A percentile compares a stretch with the other conserved stretches of the same genome.
Conservation (phyloP, 805 yeast genomes). For the Candida gorgasii region DNA sequence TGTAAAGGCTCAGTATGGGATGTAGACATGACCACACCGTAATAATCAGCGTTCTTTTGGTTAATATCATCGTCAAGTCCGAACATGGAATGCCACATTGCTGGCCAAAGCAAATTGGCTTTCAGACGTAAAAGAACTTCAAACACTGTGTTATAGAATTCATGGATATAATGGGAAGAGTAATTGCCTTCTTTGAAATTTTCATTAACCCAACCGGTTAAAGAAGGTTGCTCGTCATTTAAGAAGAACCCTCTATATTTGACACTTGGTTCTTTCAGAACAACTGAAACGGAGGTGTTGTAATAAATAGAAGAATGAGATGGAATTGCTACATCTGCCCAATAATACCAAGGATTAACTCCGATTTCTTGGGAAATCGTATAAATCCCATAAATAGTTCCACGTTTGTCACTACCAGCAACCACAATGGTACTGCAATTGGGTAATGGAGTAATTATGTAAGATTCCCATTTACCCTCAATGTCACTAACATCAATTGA, state of each 20-base stretch:
- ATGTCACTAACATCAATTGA: slow-evolving; percentile 13
- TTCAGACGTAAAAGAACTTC: slow-evolving; percentile 17
- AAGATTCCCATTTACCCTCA: slow-evolving; percentile 21
- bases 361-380: slow-evolving; percentile 19
- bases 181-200: slow-evolving; percentile 15
- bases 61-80: slow-evolving; percentile 18
- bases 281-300: slow-evolving; percentile 6
- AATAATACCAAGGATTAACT: slow-evolving; percentile 20
- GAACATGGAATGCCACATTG: slow-evolving; percentile 21
- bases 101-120: slow-evolving; percentile 20
- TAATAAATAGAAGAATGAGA: slow-evolving; percentile 14
- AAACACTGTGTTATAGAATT: slow-evolving; percentile 16
- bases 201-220: slow-evolving; percentile 18
- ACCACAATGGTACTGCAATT: slow-evolving; percentile 15
- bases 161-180: slow-evolving; percentile 16
- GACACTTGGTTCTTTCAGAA: slow-evolving; percentile 19
- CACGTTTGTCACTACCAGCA: slow-evolving; percentile 22
- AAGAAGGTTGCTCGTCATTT: slow-evolving; percentile 21
- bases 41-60: slow-evolving; percentile 21
- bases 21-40: slow-evolving; percentile 21
- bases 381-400: slow-evolving; percentile 20
- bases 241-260: slow-evolving; percentile 19
- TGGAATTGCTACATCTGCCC: slow-evolving; percentile 18
- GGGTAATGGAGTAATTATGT: slow-evolving; percentile 9
- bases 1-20: slow-evolving; percentile 22